Percentiles rank a stretch among this genome's conserved stretches.
phyloP scores from a whole-genome alignment of 129 eudicot genomes.

The Flaveria ramosissima region DNA sequence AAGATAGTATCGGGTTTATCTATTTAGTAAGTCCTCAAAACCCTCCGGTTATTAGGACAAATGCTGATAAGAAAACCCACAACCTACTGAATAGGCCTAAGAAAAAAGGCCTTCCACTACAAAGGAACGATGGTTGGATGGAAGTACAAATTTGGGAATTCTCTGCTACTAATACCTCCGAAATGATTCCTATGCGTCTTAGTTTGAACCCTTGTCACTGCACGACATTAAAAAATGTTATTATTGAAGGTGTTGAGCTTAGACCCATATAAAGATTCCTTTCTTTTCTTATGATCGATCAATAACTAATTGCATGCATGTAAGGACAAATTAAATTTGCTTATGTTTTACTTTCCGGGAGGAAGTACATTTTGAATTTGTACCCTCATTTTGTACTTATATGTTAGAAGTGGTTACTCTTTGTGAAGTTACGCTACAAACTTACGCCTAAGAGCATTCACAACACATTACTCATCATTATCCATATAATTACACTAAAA shows the following conservation, averaged over 20 bases:
- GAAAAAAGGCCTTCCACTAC: constrained; percentile 17
- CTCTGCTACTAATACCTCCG: background rate
- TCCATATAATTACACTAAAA: too few relatives aligned
- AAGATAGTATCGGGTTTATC: background rate
- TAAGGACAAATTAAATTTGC: too few relatives aligned
- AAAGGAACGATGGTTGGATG: background rate
- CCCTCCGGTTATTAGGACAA: background rate
- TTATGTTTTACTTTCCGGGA: too few relatives aligned
- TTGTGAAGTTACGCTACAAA: too few relatives aligned
- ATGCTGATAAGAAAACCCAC: background rate
- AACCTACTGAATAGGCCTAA: constrained; percentile 31
- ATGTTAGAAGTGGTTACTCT: too few relatives aligned
- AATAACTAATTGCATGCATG: too few relatives aligned
- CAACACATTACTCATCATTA: too few relatives aligned
- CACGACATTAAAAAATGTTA: background rate
- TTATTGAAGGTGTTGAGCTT: background rate
- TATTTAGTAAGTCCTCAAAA: background rate
- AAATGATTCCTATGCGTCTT: background rate
- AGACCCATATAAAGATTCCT: background rate
- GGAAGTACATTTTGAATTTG: too few relatives aligned
- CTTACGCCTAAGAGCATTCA: too few relatives aligned
- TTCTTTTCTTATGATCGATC: too few relatives aligned
- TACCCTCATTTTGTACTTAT: too few relatives aligned
- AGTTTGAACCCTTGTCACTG: background rate
- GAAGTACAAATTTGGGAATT: too few relatives aligned